Evolutionary conservation across 2,329 filamentous ascomycete species (phyloP), one percentile per base, ranked within the genome.

Genomic region (Bipolaris victoriae): DNA sequence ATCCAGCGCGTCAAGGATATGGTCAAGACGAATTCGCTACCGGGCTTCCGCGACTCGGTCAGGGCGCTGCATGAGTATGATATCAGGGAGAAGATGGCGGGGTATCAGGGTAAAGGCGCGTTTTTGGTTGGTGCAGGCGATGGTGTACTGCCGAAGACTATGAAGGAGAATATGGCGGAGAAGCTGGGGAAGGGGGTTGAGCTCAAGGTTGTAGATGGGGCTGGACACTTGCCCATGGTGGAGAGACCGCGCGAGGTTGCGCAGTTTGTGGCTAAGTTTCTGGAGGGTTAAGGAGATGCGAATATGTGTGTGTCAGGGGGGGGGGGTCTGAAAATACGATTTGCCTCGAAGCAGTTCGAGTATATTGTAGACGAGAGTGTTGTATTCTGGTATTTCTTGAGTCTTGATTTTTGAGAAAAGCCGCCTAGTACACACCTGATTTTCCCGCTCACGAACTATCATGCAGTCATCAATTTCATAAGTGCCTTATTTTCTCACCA

Each of bases 211-310:
- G 84, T 96, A 9, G 84, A 90, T 0, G 79, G 83, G 7, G 87
- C 91, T 0, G 92, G 92, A 0, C 92, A 96, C 79, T 76, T 96
- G 68, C 92, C 92, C 0, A 96, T 96, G 90, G 87, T 87, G 46
- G 92, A 96, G 77, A 84, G 86, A 63, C 88, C 90, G 0, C 77
- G 81, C 55, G 86, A 82, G 3, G 92, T 93, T 72, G 88, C 88
- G 71, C 78, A 83, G 26, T 85, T 85, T 44, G 80, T 94, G 2
- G 78, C 80, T 40, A 79, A 74, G 7, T 90, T 90, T 50, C 48
- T 73, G 11, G 58, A 55, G 26, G 18, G 35, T 11, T 57, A 15
- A 41, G 20, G 2, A 5, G 35, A 13, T 52, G 20, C 22, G 39
- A 1, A 5, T 22, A 7, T 35, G 6, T 35, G n/a, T n/a, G 33